Percentiles rank a stretch among this genome's conserved stretches.
Evolutionary conservation across 345 rosid species (phyloP).

Genomic region (Arabidopsis thaliana): TAIR10.1 NC_003075.7:6763501-6764000

Average conservation of each 20-base stretch:
- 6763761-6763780: neutral
- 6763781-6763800: neutral
- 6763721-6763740: neutral
- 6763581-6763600: too few species aligned
- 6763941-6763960: slow-evolving; percentile 50
- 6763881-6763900: neutral
- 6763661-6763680: neutral
- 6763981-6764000: slow-evolving; percentile 48
- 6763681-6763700: neutral
- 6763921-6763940: neutral
- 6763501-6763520: too few species aligned
- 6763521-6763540: too few species aligned
- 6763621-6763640: too few species aligned
- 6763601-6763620: too few species aligned
- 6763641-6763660: too few species aligned
- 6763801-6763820: neutral
- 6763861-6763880: neutral
- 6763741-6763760: neutral
- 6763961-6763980: slow-evolving; percentile 40
- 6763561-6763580: too few species aligned
- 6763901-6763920: neutral
- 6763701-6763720: too few species aligned
- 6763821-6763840: neutral
- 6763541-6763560: too few species aligned
- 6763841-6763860: neutral